Evolutionary conservation across 768 basidiomycete genomes (phyloP), one percentile per base, ranked within the genome.

Genomic region (Cubamyces lactineus): DNA sequence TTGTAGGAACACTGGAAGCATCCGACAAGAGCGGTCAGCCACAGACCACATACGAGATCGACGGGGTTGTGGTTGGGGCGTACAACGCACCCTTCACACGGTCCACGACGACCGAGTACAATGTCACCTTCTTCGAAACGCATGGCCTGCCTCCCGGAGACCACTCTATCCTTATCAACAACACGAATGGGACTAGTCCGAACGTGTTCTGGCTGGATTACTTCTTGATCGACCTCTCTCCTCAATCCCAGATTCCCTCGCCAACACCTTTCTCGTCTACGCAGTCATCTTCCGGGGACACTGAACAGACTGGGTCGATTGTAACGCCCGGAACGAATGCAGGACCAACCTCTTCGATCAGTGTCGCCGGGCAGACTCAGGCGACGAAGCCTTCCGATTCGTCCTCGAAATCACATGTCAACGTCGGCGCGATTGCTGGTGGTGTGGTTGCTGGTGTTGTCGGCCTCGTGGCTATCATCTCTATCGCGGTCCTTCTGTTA

Each of bases 111-210:
- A 53, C 50, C 8, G 21, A 47, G 26, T 54, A 39, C 34, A 53
- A 63, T 45, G 56, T 63, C 38, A 57, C 62, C n/a, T 63, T 63
- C 62, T 63, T 53, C 51, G 42, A 50, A 4, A 23, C 21, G 9
- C 30, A 24, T 9, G 24, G 48, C 13, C 61, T 62, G 13, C 24
- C 55, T 38, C 11, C 34, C 5, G 62, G 62, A 1, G 38, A 53
- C 11, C 62, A 63, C 26, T 28, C 39, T 3, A 46, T 63, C 4
- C 39, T 26, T 11, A 58, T 63, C 55, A 63, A 41, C 39, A 57
- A 63, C 39, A 48, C 38, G 16, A 40, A 57, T 30, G 61, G 55
- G 26, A 40, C 61, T 1, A 57, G 34, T 9, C 61, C 61, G 11
- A 57, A 53, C 38, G 23, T 23, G 16, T 63, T 57, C 40, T 58